phyloP scores from a whole-genome alignment of 306 rosid genomes.

The Citrullus colocynthis region DNA sequence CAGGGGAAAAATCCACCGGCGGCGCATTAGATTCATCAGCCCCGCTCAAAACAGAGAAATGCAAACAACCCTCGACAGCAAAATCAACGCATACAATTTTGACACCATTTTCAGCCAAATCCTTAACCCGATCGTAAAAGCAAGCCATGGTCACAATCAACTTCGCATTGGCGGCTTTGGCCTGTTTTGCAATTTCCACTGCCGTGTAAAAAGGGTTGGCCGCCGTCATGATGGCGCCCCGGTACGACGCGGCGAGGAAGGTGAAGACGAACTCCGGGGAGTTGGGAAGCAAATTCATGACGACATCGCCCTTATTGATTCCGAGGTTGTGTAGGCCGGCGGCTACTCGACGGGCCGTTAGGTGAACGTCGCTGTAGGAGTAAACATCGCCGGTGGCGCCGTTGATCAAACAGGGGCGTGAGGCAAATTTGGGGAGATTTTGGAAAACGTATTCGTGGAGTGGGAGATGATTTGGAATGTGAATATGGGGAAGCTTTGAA shows the following conservation, averaged over 20 bases:
- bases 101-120: neutral
- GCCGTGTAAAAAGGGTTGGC: slow-evolving; percentile 65
- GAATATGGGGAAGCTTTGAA: slow-evolving; percentile 60
- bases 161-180: slow-evolving; percentile 42
- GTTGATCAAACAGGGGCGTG: slow-evolving; percentile 61
- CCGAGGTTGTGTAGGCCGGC: slow-evolving; percentile 35
- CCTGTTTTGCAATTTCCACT: slow-evolving; percentile 46
- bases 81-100: slow-evolving; percentile 32
- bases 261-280: slow-evolving; percentile 62
- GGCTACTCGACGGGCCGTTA: slow-evolving; percentile 30
- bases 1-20: slow-evolving; percentile 12
- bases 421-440: slow-evolving; percentile 14
- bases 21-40: slow-evolving; percentile 15
- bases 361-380: slow-evolving; percentile 40
- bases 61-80: slow-evolving; percentile 16
- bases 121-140: slow-evolving; percentile 47
- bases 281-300: slow-evolving; percentile 61
- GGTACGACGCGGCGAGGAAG: slow-evolving; percentile 46
- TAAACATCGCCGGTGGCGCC: slow-evolving; percentile 35
- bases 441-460: slow-evolving; percentile 49
- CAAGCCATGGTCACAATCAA: slow-evolving; percentile 32
- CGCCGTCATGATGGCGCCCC: slow-evolving; percentile 46
- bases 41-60: slow-evolving; percentile 33
- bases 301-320: slow-evolving; percentile 31
- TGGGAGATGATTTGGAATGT: slow-evolving; percentile 61